These are phyloP conservation scores for Acanthamoeba lenticulata DNA, from an alignment of 208 protist genomes.

Conservation along the genomic window DNA sequence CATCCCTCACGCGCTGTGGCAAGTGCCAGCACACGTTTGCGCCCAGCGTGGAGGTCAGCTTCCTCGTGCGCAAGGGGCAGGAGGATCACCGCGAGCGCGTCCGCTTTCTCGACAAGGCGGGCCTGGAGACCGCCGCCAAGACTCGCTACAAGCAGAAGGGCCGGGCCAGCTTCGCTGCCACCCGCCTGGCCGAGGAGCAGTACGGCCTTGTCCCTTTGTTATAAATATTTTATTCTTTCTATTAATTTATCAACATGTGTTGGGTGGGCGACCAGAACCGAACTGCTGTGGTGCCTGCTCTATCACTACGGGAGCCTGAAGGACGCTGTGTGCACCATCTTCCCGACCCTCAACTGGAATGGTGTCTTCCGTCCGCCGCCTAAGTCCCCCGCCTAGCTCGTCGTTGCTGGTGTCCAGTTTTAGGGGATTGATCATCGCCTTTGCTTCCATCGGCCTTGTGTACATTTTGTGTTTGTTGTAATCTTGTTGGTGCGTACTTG, in stretches of 20 bases:
- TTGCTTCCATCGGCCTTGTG: no score
- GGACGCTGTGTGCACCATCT: constrained; percentile 30
- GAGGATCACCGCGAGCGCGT: constrained; percentile 3
- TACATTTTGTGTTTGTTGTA: no score
- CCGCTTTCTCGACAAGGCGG: not conserved
- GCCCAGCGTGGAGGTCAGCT: constrained; percentile 34
- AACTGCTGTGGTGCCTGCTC: not conserved
- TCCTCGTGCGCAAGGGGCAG: not conserved
- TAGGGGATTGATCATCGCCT: no score
- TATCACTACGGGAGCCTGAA: constrained; percentile 47
- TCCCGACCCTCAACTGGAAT: constrained; percentile 42
- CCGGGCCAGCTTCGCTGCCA: not conserved
- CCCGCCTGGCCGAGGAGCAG: not conserved
- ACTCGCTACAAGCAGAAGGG: not conserved
- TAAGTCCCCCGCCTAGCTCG: no score
- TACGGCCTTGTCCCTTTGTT: not conserved
- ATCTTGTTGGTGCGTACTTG: no score
- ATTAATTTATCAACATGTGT: no score
- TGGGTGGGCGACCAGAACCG: not conserved
- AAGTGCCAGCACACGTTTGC: not conserved
- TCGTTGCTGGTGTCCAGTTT: no score
- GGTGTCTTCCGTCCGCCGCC: not conserved
- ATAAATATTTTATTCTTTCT: no score
- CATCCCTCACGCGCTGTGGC: not conserved
- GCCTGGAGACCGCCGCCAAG: not conserved